Evolutionary conservation across 169 alveolate species (phyloP).

Genomic region (Plasmodium vivax): DNA sequence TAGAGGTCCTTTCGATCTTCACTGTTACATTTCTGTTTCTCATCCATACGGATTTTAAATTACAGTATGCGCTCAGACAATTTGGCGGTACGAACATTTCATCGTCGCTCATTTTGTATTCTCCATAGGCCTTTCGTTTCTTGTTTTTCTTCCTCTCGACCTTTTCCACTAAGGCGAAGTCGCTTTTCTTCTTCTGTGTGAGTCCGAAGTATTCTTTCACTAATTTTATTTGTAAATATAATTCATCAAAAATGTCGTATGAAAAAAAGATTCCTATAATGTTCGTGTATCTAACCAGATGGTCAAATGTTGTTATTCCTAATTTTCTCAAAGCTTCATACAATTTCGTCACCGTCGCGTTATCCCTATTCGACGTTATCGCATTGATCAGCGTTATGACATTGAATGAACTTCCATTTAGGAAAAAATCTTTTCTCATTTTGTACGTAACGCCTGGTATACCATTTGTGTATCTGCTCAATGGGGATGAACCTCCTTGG

Average conservation of each 20-base stretch:
- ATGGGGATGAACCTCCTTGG: not conserved
- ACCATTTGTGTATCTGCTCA: not conserved
- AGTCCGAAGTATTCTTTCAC: slow-evolving; percentile 45
- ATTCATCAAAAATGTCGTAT: slow-evolving; percentile 73
- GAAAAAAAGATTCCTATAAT: slow-evolving; percentile 70
- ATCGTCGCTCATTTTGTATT: slow-evolving; percentile 55
- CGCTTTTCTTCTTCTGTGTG: not conserved
- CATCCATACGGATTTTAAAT: slow-evolving; percentile 60
- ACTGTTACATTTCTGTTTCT: slow-evolving; percentile 42
- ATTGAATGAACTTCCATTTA: slow-evolving; percentile 58
- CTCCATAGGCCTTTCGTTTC: slow-evolving; percentile 22
- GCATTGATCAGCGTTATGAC: slow-evolving; percentile 39
- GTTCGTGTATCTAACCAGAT: slow-evolving; percentile 55
- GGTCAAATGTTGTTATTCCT: slow-evolving; percentile 65
- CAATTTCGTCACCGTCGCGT: slow-evolving; percentile 29
- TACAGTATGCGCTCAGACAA: slow-evolving; percentile 56
- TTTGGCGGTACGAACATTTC: slow-evolving; percentile 52
- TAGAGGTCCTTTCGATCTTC: slow-evolving; percentile 41
- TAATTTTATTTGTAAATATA: slow-evolving; percentile 66
- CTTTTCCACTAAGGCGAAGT: not conserved
- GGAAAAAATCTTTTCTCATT: slow-evolving; percentile 55
- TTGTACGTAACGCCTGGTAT: slow-evolving; percentile 24
- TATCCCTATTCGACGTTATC: slow-evolving; percentile 40
- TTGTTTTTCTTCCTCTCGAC: not conserved
- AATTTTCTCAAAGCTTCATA: slow-evolving; percentile 36